Evolutionary conservation across 345 rosid species (phyloP).

Genomic region (Dimocarpus longan): DNA sequence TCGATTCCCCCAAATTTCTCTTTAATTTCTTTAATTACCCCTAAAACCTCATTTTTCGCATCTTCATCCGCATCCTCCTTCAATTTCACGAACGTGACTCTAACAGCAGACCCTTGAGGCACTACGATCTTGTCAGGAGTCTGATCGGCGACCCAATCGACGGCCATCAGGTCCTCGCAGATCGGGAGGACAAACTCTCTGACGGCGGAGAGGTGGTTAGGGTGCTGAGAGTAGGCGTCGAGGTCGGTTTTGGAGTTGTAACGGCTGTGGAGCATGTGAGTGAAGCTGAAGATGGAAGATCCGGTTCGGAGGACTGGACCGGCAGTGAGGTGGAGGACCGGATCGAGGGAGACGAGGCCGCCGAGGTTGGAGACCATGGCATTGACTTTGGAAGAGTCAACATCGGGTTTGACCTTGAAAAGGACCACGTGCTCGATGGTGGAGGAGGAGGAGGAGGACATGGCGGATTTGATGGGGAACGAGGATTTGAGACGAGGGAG

Average conservation of each 20-base stretch:
- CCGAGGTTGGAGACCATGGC: constrained; percentile 63
- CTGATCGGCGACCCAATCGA: constrained; percentile 68
- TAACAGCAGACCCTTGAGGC: constrained; percentile 49
- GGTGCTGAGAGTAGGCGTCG: constrained; percentile 55
- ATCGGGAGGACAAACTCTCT: constrained; percentile 60
- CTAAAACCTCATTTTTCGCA: constrained; percentile 54
- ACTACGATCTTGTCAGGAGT: constrained; percentile 28
- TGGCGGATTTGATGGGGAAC: constrained; percentile 24
- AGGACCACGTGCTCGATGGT: constrained; percentile 79
- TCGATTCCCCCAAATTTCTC: constrained; percentile 42
- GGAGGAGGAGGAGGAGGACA: constrained; percentile 28
- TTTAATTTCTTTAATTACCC: constrained; percentile 51
- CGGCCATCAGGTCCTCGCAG: constrained; percentile 81
- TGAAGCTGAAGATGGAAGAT: constrained; percentile 53
- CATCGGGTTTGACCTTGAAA: constrained; percentile 64
- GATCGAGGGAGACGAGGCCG: constrained; percentile 52
- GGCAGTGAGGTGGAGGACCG: constrained; percentile 65
- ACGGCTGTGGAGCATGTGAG: constrained; percentile 92
- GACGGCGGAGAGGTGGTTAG: constrained; percentile 61
- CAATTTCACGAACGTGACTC: constrained; percentile 51
- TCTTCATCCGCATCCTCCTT: constrained; percentile 51
- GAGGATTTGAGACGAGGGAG: background rate
- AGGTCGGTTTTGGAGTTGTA: constrained; percentile 64
- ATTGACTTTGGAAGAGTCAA: constrained; percentile 44
- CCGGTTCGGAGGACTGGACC: constrained; percentile 53